A percentile compares a stretch with the other conserved stretches of the same genome.
These are phyloP conservation scores for Thalassiosira exigua DNA, from an alignment of 352 stramenopile species.

Conservation along the genomic window DNA sequence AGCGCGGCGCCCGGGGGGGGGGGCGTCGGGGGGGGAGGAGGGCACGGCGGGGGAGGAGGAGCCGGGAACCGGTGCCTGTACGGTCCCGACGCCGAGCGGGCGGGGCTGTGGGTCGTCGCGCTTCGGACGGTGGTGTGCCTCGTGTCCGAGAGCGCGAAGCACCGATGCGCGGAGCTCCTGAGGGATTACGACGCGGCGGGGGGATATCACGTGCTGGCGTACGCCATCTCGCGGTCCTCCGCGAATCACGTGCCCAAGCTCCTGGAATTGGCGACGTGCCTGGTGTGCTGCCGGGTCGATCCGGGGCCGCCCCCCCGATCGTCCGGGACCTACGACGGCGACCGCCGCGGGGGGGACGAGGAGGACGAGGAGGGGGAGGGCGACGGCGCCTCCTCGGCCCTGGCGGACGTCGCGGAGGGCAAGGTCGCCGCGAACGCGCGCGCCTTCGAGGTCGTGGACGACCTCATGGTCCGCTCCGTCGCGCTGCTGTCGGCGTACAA, in stretches of 20 bases:
- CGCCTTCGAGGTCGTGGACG: conserved; percentile 80
- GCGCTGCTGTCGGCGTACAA: conserved; percentile 68
- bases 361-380: conserved; percentile 10
- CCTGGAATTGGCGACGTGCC: conserved; percentile 74
- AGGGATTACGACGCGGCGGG: conserved; percentile 83
- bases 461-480: conserved; percentile 73
- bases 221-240: conserved; percentile 72
- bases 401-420: conserved; percentile 50
- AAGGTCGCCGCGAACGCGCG: conserved; percentile 77
- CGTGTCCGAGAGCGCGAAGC: conserved; percentile 72
- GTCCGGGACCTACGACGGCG: conserved; percentile 11
- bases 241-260: conserved; percentile 70
- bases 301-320: background rate
- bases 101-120: conserved; percentile 80
- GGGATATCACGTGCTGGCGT: conserved; percentile 78
- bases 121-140: conserved; percentile 77
- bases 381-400: background rate
- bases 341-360: background rate
- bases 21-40: background rate
- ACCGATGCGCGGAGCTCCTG: conserved; percentile 76
- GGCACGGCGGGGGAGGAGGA: background rate
- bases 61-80: conserved; percentile 66
- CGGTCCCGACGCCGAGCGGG: conserved; percentile 71
- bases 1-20: conserved; percentile 10
- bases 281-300: conserved; percentile 73